Base-by-base conservation (phyloP, 208 protist species). In the Crithidia mellificae region DNA sequence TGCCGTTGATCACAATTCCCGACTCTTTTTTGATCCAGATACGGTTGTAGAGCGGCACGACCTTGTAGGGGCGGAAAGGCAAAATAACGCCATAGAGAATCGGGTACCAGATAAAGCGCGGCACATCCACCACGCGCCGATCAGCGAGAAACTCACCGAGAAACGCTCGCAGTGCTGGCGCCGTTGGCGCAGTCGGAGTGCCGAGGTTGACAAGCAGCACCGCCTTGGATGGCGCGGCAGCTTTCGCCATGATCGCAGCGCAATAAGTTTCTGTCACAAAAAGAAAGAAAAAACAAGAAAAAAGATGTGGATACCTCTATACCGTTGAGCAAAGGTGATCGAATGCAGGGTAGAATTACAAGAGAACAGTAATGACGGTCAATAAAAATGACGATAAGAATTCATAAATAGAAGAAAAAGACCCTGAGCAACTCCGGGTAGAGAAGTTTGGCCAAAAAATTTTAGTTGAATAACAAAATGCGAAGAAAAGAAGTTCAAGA, bases 41-140 rank as follows among this genome's bases (percentile, higher is more conserved):
- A 7, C 59, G 51, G 2, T 53, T 20, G 57, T 86, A 85, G 63
- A 72, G 20, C 19, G 62, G 39, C 15, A 59, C 39, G 0, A 81
- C 46, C 22, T 70, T 63, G 38, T 29, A 32, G 14, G 70, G 69
- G 20, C 77, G 81, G 49, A 83, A 82, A 11, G 83, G 77, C 44
- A 85, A 43, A 29, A 89, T 72, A n/a, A 89, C 68, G 56, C 54
- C 52, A 55, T 86, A 89, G 4, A 89, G 63, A 53, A 86, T 75
- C 6, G 80, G 72, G 38, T 53, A 34, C 74, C 83, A 85, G n/a
- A 85, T 27, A 15, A 43, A 64, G 9, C 69, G 69, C n/a, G 83
- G 68, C 29, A 83, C 49, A 27, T 78, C 77, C 19, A 86, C 53
- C 15, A 89, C 69, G 12, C 83, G 83, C 15, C 65, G 71, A 39